A percentile compares a stretch with the other conserved stretches of the same genome.
Evolutionary conservation across 257 asterid genomes (phyloP).

Genomic region (Cinchona pubescens): DNA sequence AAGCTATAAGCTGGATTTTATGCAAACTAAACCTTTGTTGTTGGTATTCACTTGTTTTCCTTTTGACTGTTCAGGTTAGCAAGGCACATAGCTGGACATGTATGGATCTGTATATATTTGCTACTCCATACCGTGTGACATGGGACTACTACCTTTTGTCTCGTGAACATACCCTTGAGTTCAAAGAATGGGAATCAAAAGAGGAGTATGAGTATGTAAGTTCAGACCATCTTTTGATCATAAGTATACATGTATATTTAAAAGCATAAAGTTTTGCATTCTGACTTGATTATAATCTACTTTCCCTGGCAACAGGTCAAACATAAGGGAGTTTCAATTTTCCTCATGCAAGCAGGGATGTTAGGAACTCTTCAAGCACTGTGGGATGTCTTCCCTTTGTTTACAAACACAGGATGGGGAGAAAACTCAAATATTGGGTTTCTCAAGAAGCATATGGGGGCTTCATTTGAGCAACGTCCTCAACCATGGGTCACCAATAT

Average conservation of each 20-base stretch:
- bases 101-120: slow-evolving; percentile 81
- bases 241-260: neutral
- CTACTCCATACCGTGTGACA: slow-evolving; percentile 79
- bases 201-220: slow-evolving; percentile 79
- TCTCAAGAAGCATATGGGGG: slow-evolving; percentile 81
- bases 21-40: too few species aligned
- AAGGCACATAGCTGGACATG: slow-evolving; percentile 87
- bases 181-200: slow-evolving; percentile 75
- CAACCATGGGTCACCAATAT: slow-evolving; percentile 78
- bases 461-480: slow-evolving; percentile 71
- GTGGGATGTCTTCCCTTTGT: slow-evolving; percentile 83
- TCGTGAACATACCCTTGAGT: slow-evolving; percentile 74
- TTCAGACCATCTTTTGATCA: slow-evolving; percentile 1
- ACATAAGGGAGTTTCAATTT: slow-evolving; percentile 65
- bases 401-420: slow-evolving; percentile 74
- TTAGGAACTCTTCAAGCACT: slow-evolving; percentile 70
- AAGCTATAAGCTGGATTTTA: neutral
- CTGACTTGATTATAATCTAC: neutral
- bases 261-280: slow-evolving; percentile 8
- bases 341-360: slow-evolving; percentile 86
- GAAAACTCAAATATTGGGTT: slow-evolving; percentile 71
- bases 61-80: slow-evolving; percentile 44
- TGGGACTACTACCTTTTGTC: slow-evolving; percentile 82
- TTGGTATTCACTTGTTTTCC: neutral
- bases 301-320: slow-evolving; percentile 48